Percentiles rank a stretch among this genome's conserved stretches.
Evolutionary conservation across 2,329 filamentous ascomycete species (phyloP).

Genomic region (Monilinia vaccinii-corymbosi): DNA sequence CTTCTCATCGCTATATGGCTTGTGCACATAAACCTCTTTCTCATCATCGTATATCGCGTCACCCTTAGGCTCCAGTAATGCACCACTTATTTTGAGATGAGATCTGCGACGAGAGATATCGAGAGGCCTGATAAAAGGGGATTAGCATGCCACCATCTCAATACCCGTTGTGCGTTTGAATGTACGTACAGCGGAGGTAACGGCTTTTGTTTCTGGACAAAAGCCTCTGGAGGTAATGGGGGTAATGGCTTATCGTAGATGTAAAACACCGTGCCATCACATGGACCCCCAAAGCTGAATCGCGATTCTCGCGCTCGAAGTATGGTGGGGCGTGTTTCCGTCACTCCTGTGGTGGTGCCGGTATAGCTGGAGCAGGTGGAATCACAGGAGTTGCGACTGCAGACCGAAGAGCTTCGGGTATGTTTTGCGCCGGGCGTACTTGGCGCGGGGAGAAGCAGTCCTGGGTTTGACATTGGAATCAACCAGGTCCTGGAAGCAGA

Average conservation of each 20-base stretch:
- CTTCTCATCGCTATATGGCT: constrained; percentile 5
- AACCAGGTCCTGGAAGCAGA: neutral
- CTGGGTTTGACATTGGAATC: neutral
- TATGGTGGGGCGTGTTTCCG: neutral
- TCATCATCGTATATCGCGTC: neutral
- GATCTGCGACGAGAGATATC: neutral
- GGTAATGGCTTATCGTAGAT: constrained; percentile 9
- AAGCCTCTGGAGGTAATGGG: constrained; percentile 1
- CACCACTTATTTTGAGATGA: neutral
- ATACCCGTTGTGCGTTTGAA: neutral
- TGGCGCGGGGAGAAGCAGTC: neutral
- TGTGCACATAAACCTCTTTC: constrained; percentile 4
- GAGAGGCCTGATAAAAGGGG: neutral
- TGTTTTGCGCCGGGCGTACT: neutral
- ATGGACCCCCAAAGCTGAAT: neutral
- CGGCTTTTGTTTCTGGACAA: neutral
- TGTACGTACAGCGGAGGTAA: constrained; percentile 3
- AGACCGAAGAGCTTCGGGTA: neutral
- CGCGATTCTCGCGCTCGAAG: neutral
- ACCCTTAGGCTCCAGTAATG: neutral
- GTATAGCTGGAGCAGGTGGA: neutral
- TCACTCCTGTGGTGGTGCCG: neutral
- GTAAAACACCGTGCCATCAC: constrained; percentile 5
- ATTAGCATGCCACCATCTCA: neutral
- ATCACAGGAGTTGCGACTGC: constrained; percentile 4